These are phyloP conservation scores for Aspergillus calidoustus DNA, from an alignment of 2,329 filamentous ascomycete genomes.

Conservation along the genomic window DNA sequence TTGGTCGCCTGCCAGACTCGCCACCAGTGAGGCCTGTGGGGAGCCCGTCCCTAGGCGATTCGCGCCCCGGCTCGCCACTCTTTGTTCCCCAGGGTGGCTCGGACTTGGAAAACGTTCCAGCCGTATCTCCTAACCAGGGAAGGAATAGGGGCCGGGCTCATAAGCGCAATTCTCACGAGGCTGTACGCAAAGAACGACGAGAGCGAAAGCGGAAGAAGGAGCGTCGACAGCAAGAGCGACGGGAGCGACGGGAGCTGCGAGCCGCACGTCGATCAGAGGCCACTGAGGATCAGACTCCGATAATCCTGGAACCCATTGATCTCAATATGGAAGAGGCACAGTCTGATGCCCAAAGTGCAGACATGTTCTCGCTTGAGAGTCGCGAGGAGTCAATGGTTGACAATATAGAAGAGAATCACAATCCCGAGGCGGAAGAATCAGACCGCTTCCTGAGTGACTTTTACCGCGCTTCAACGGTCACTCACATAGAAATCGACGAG, in stretches of 20 bases:
- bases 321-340: not conserved
- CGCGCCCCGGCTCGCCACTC: too few species aligned
- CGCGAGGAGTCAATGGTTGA: not conserved
- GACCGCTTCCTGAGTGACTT: not conserved
- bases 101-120: not conserved
- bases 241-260: not conserved
- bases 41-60: too few species aligned
- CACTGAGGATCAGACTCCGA: not conserved
- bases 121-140: not conserved
- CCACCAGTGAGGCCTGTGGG: not conserved
- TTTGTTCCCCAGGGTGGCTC: too few species aligned
- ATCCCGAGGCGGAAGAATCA: slow-evolving; percentile 1
- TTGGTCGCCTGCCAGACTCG: slow-evolving; percentile 10
- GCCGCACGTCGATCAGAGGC: not conserved
- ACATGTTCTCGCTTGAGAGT: not conserved
- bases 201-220: not conserved
- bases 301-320: not conserved
- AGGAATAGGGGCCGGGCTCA: not conserved
- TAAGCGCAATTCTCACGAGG: not conserved
- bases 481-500: not conserved
- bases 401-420: not conserved
- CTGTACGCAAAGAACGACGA: not conserved
- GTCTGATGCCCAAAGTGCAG: not conserved
- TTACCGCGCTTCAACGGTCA: not conserved
- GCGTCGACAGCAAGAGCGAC: not conserved